Conservation (phyloP, 1,139 yeast species). For the Citeromyces siamensis region DNA sequence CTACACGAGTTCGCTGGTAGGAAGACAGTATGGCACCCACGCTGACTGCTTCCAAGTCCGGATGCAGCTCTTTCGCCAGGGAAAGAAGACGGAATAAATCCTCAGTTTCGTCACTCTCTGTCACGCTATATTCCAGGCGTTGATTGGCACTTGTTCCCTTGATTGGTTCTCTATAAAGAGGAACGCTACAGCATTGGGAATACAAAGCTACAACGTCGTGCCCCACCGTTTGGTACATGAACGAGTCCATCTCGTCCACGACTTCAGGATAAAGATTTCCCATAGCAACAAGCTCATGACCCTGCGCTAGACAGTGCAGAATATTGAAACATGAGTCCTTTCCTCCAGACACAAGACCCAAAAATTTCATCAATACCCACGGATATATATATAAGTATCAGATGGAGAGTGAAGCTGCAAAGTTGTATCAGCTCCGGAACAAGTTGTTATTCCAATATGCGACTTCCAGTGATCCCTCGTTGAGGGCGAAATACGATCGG, state of each 20-base stretch:
- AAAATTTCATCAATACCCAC: slow-evolving; percentile 64
- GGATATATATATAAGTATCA: too few relatives aligned
- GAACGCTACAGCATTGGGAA: slow-evolving; percentile 61
- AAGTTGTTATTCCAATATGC: slow-evolving; percentile 11
- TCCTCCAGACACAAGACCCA: slow-evolving; percentile 90
- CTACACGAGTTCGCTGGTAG: slow-evolving; percentile 88
- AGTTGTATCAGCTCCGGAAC: slow-evolving; percentile 10
- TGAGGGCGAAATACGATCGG: slow-evolving; percentile 10
- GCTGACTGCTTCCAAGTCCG: slow-evolving; percentile 75
- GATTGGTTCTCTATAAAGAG: slow-evolving; percentile 65
- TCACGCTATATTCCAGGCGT: slow-evolving; percentile 51
- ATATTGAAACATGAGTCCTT: slow-evolving; percentile 91
- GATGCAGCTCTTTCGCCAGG: slow-evolving; percentile 37
- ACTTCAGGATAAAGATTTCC: slow-evolving; percentile 71
- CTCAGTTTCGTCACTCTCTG: slow-evolving; percentile 75
- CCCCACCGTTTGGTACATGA: slow-evolving; percentile 98
- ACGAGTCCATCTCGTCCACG: slow-evolving; percentile 71
- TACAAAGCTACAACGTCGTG: slow-evolving; percentile 64
- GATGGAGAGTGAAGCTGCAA: slow-evolving; percentile 10
- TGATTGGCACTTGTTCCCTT: slow-evolving; percentile 52
- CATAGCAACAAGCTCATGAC: slow-evolving; percentile 75
- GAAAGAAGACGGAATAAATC: slow-evolving; percentile 47
- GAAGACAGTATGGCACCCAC: slow-evolving; percentile 94
- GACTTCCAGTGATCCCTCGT: slow-evolving; percentile 9
- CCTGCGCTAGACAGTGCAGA: slow-evolving; percentile 67